phyloP scores from a whole-genome alignment of 2,329 filamentous ascomycete species.

The Plenodomus biglobosus region DNA sequence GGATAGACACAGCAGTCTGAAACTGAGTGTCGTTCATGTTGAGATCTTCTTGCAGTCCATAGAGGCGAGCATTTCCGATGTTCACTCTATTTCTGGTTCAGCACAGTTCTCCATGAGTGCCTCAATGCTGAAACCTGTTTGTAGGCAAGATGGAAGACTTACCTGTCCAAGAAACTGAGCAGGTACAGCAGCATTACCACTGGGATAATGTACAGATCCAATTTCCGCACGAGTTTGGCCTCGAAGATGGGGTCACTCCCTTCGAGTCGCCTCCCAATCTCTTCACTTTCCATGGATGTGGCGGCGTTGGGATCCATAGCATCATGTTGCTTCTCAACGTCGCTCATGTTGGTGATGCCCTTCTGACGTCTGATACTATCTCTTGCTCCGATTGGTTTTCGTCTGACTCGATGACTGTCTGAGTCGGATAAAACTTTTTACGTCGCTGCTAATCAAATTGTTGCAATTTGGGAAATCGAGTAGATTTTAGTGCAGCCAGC shows the following conservation, averaged over 20 bases:
- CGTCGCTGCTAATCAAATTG: neutral
- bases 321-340: constrained; percentile 29
- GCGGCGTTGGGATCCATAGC: neutral
- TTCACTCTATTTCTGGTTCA: constrained; percentile 55
- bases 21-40: constrained; percentile 65
- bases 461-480: neutral
- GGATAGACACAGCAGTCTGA: constrained; percentile 55
- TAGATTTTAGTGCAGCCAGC: constrained; percentile 14
- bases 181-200: constrained; percentile 71
- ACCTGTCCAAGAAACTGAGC: constrained; percentile 74
- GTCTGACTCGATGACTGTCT: constrained; percentile 5
- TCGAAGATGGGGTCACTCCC: constrained; percentile 49
- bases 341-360: constrained; percentile 25
- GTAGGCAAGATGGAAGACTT: constrained; percentile 24
- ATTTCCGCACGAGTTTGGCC: constrained; percentile 62
- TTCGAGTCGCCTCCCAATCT: constrained; percentile 29
- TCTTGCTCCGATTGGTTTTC: neutral
- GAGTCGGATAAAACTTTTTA: neutral
- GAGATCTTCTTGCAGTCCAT: constrained; percentile 64
- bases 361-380: neutral
- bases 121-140: neutral
- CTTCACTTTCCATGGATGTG: constrained; percentile 24
- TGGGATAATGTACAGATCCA: constrained; percentile 66
- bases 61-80: constrained; percentile 69
- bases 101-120: neutral